Conservation (phyloP, 2,329 filamentous ascomycete genomes). For the Tolypocladium ovalisporum region DNA sequence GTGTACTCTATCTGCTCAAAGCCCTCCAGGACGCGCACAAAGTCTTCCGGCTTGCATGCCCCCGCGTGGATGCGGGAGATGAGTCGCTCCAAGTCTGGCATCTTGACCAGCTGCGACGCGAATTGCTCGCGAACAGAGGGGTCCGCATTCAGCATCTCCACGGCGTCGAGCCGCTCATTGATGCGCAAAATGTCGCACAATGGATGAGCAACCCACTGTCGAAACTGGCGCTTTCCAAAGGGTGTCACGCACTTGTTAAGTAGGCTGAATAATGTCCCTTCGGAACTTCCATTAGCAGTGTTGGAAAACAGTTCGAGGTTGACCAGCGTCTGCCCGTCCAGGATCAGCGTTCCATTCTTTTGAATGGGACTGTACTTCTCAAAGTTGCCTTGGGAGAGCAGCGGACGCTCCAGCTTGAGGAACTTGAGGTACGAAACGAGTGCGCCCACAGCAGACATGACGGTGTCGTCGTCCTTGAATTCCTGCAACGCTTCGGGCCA, state of each 20-base stretch:
- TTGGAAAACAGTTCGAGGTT: slow-evolving; percentile 98
- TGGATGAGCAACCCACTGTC: slow-evolving; percentile 95
- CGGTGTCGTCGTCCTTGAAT: slow-evolving; percentile 63
- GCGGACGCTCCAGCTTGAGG: slow-evolving; percentile 78
- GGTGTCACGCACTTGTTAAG: slow-evolving; percentile 92
- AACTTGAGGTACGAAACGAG: slow-evolving; percentile 76
- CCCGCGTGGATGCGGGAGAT: slow-evolving; percentile 92
- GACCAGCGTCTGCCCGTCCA: slow-evolving; percentile 93
- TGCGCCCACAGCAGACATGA: slow-evolving; percentile 87
- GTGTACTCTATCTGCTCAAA: slow-evolving; percentile 98
- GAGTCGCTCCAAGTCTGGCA: slow-evolving; percentile 87
- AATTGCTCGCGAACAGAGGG: slow-evolving; percentile 74
- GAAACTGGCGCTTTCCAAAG: slow-evolving; percentile 91
- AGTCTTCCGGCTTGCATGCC: slow-evolving; percentile 82
- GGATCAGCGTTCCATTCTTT: slow-evolving; percentile 79
- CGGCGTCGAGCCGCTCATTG: slow-evolving; percentile 87
- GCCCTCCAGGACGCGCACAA: slow-evolving; percentile 84
- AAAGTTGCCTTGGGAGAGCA: slow-evolving; percentile 87
- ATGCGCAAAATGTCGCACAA: slow-evolving; percentile 78
- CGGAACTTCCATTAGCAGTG: slow-evolving; percentile 70
- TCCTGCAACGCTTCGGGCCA: slow-evolving; percentile 72
- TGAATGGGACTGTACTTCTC: slow-evolving; percentile 84
- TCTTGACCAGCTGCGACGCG: slow-evolving; percentile 73
- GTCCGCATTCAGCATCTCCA: slow-evolving; percentile 85
- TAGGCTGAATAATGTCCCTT: slow-evolving; percentile 82